Base-by-base conservation (phyloP, 257 asterid species). In the Eustoma russellianum region DNA sequence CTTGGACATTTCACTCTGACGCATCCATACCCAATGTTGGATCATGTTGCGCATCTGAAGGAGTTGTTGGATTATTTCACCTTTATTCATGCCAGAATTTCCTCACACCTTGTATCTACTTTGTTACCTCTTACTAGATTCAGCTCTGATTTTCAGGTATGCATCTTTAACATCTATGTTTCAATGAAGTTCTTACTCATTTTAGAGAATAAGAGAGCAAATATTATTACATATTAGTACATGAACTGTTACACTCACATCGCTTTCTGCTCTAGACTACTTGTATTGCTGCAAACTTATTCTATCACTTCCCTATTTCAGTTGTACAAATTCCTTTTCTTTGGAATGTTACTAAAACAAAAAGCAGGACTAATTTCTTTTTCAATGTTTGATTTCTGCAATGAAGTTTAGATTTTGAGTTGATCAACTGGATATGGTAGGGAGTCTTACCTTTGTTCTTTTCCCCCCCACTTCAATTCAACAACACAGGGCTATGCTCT, bases 31-130 rank as follows among this genome's bases (percentile, higher is more conserved):
- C 73, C 84, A 53, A 79, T 83, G 85, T 67, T 79, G 77, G 90
- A 77, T 43, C 78, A 79, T 51, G 68, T 81, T 56, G 72, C 89
- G 30, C 89, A 84, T 70, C 71, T 87, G 68, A 87, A 87, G 78
- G 96, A 84, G 63, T 73, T 84, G 79, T 70, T 87, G 76, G 96
- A 83, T 69, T 87, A 87, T 79, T 87, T 83, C 64, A 75, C 82
- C 73, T 82, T 71, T 71, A 72, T 80, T 75, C 77, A 81, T 58
- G 85, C 67, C 53, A 74, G 68, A 62, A 74, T 77, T 58, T 84
- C 96, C 50, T 72, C 76, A 59, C 67, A 74, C 53, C 77, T 83
- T 55, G 81, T 87, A 45, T 54, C 74, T 65, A 75, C 75, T 67
- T 61, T 87, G 55, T 74, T 87, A 45, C 93, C 96, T 44, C 83